These are phyloP conservation scores for Cyclospora cayetanensis DNA, from an alignment of 169 alveolate genomes.

Conservation along the genomic window DNA sequence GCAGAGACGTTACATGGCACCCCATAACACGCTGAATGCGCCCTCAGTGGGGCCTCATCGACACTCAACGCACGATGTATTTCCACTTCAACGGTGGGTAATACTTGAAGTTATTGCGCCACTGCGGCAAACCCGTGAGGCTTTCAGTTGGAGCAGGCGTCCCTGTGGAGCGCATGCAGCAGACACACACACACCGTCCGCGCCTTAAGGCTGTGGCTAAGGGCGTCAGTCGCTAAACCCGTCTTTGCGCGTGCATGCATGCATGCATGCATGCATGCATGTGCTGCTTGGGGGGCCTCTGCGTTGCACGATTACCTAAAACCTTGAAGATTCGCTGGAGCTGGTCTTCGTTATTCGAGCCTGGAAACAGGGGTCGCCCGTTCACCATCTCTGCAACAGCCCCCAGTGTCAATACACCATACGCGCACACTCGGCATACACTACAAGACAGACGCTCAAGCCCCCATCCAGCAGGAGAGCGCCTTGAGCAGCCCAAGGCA, in stretches of 20 bases:
- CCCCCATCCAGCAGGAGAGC: no score
- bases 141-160: background rate
- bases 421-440: no score
- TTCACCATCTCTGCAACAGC: slow-evolving; percentile 96
- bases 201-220: background rate
- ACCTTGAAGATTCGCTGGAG: slow-evolving; percentile 95
- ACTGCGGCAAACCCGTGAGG: slow-evolving; percentile 53
- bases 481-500: no score
- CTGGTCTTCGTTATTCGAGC: slow-evolving; percentile 97
- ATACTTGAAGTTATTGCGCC: slow-evolving; percentile 51
- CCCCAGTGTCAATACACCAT: no score
- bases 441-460: no score
- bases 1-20: no score
- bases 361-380: slow-evolving; percentile 97
- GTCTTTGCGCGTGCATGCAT: background rate
- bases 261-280: background rate
- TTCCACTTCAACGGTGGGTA: slow-evolving; percentile 48
- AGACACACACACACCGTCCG: no score
- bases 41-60: no score
- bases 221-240: background rate
- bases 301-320: slow-evolving; percentile 95
- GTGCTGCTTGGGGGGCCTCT: slow-evolving; percentile 92
- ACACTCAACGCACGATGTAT: slow-evolving; percentile 3
- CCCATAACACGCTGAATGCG: no score
- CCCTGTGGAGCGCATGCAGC: background rate